These are phyloP conservation scores for Chlorella ohadii DNA, from an alignment of 139 green algal species.

Conservation along the genomic window DNA sequence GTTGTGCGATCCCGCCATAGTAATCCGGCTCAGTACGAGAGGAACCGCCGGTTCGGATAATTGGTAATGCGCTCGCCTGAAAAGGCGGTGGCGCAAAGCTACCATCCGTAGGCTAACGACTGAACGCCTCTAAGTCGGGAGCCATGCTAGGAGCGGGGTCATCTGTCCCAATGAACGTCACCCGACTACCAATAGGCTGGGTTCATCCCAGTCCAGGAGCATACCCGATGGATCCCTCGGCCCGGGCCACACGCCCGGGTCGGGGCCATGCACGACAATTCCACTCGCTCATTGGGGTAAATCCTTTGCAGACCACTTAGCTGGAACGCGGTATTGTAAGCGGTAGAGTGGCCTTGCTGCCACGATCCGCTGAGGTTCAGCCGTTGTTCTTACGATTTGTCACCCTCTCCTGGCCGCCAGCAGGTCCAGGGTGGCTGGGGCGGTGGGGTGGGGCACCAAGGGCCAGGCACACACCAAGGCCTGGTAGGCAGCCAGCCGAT, in stretches of 20 bases:
- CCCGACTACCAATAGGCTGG: conserved; percentile 79
- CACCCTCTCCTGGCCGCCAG: conserved; percentile 6
- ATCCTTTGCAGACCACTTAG: conserved; percentile 91
- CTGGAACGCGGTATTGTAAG: conserved; percentile 88
- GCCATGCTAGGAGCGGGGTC: conserved; percentile 72
- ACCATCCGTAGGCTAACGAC: conserved; percentile 86
- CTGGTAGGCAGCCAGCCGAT: too few species aligned
- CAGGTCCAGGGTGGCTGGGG: conserved; percentile 10
- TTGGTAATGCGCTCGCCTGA: conserved; percentile 84
- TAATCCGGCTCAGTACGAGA: conserved; percentile 94
- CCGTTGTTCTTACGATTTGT: conserved; percentile 69
- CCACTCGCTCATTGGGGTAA: conserved; percentile 79
- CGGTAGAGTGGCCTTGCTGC: conserved; percentile 88
- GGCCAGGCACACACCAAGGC: too few species aligned
- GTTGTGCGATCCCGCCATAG: conserved; percentile 84
- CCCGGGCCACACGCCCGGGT: conserved; percentile 48
- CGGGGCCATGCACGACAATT: conserved; percentile 68
- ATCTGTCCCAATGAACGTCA: conserved; percentile 74
- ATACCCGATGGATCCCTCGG: conserved; percentile 59
- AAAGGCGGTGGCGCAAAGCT: conserved; percentile 87
- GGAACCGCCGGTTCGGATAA: conserved; percentile 90
- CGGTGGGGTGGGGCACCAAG: too few species aligned
- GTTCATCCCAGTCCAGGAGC: conserved; percentile 65
- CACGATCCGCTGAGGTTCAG: conserved; percentile 88
- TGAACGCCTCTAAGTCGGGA: conserved; percentile 90